Percentiles rank a stretch among this genome's conserved stretches.
phyloP scores from a whole-genome alignment of 1,139 yeast genomes.

The Taphrina communis region DNA sequence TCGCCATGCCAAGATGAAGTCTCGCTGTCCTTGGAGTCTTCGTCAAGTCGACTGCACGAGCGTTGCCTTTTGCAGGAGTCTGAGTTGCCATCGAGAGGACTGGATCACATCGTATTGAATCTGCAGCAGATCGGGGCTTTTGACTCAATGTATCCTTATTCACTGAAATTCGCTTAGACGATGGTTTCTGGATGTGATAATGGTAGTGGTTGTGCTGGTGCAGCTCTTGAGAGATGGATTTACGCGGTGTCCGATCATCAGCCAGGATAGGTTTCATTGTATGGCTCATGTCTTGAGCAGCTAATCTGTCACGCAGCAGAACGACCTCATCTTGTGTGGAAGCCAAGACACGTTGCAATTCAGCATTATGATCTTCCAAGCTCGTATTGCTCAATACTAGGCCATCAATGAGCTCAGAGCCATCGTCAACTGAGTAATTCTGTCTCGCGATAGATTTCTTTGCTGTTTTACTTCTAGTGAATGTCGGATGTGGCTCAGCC shows the following conservation, averaged over 20 bases:
- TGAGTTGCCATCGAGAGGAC: not conserved
- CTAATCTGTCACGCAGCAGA: not conserved
- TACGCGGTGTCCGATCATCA: conserved; percentile 15
- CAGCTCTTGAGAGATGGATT: conserved; percentile 33
- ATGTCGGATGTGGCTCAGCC: too few species aligned
- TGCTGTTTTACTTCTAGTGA: too few species aligned
- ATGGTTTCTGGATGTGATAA: conserved; percentile 24
- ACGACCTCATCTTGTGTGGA: conserved; percentile 25
- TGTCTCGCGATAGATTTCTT: too few species aligned
- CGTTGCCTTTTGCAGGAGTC: not conserved
- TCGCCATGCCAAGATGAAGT: conserved; percentile 1
- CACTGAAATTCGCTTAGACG: not conserved
- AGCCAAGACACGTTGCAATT: conserved; percentile 24
- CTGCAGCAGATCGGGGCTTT: not conserved
- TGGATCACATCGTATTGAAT: not conserved
- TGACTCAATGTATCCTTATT: not conserved
- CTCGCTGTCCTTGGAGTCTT: not conserved
- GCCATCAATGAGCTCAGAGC: not conserved
- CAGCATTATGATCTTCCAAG: conserved; percentile 14
- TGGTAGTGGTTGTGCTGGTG: conserved; percentile 38
- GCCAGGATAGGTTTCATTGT: not conserved
- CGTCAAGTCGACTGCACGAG: not conserved
- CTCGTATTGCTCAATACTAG: conserved; percentile 11
- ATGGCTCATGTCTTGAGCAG: not conserved
- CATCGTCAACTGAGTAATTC: too few species aligned